A percentile compares a stretch with the other conserved stretches of the same genome.
These are phyloP conservation scores for Cryptosporidium ryanae DNA, from an alignment of 169 alveolate species.

Conservation along the genomic window DNA sequence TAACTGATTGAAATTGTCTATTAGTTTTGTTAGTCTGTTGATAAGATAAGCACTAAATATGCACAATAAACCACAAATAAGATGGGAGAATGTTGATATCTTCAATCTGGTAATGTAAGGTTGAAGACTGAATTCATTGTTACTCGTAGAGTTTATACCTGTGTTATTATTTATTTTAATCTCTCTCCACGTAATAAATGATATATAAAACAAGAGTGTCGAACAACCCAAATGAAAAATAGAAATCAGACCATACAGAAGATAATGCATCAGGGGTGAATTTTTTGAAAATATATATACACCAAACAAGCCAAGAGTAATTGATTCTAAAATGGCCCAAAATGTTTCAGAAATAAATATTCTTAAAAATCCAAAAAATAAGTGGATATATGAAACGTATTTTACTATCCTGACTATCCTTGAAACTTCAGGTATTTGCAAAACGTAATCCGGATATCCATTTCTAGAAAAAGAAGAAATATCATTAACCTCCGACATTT, in stretches of 20 bases:
- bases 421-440: constrained; percentile 8
- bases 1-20: background rate
- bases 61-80: background rate
- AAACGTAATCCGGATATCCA: background rate
- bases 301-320: constrained; percentile 7
- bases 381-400: constrained; percentile 9
- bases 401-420: background rate
- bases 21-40: background rate
- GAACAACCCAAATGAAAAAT: constrained; percentile 14
- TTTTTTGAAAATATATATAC: constrained; percentile 4
- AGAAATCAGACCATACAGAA: constrained; percentile 1
- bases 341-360: background rate
- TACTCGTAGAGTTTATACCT: background rate
- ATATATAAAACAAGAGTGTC: background rate
- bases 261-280: constrained; percentile 8
- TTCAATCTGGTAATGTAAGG: background rate
- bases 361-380: constrained; percentile 20
- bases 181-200: constrained; percentile 1
- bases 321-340: constrained; percentile 24
- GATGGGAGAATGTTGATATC: background rate
- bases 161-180: background rate
- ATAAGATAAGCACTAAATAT: background rate
- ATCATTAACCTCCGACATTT: background rate
- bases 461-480: background rate
- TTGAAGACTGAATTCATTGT: background rate